These are phyloP conservation scores for Cercospora sojina DNA, from an alignment of 2,329 filamentous ascomycete species.

Conservation along the genomic window DNA sequence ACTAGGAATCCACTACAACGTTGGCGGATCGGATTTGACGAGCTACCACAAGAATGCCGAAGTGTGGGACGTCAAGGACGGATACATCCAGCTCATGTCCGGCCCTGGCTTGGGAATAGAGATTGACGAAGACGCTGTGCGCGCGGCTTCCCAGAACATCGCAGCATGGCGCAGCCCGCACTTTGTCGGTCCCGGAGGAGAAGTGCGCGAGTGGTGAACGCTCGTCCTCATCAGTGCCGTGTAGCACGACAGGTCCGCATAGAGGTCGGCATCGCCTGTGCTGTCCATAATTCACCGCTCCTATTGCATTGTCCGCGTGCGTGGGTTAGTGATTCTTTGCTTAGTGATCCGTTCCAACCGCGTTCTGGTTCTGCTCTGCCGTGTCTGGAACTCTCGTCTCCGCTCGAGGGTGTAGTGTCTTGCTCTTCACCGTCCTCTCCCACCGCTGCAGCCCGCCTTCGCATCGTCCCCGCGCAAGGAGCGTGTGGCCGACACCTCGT, in stretches of 20 bases:
- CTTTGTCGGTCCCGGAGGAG: slow-evolving; percentile 66
- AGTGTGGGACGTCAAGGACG: slow-evolving; percentile 34
- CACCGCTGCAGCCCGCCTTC: background rate
- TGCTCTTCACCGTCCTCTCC: background rate
- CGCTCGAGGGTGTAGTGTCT: background rate
- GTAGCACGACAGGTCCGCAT: background rate
- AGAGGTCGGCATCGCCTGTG: background rate
- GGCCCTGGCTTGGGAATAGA: slow-evolving; percentile 37
- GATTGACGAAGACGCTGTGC: slow-evolving; percentile 64
- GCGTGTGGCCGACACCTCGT: background rate
- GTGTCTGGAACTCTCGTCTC: background rate
- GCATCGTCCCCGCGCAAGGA: background rate
- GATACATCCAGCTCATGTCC: slow-evolving; percentile 30
- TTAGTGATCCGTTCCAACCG: background rate
- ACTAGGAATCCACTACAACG: slow-evolving; percentile 77
- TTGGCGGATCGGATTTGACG: slow-evolving; percentile 59
- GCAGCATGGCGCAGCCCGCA: slow-evolving; percentile 65
- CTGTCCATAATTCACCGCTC: background rate
- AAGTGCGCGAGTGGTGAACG: slow-evolving; percentile 64
- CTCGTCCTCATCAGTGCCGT: background rate
- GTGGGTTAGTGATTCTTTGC: background rate
- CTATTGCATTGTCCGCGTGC: background rate
- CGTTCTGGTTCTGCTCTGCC: background rate
- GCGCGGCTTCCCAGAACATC: slow-evolving; percentile 57
- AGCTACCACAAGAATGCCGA: slow-evolving; percentile 34